phyloP scores from a whole-genome alignment of 345 rosid species.

The Camelina sativa region DNA sequence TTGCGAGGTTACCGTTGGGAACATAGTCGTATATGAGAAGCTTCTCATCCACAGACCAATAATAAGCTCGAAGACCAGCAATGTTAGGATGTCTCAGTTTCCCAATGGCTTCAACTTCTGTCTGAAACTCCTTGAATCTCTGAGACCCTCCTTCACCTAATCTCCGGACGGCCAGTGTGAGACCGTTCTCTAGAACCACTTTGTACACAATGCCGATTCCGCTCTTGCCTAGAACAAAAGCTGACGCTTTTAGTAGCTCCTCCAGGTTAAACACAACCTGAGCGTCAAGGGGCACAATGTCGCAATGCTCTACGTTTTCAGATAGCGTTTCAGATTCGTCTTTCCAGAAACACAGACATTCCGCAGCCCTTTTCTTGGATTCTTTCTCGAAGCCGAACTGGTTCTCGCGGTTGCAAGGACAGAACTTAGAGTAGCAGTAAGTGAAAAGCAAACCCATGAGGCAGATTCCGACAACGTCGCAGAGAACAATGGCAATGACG shows the following conservation, averaged over 20 bases:
- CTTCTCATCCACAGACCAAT: constrained; percentile 99
- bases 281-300: constrained; percentile 74
- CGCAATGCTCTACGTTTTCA: constrained; percentile 77
- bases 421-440: constrained; percentile 75
- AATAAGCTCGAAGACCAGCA: constrained; percentile 87
- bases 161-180: constrained; percentile 84
- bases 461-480: constrained; percentile 90
- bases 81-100: constrained; percentile 89
- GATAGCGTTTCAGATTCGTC: constrained; percentile 80
- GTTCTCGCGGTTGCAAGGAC: constrained; percentile 52
- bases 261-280: constrained; percentile 89
- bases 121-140: constrained; percentile 94
- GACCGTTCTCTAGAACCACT: constrained; percentile 92
- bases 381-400: constrained; percentile 61
- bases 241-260: constrained; percentile 94
- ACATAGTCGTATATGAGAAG: constrained; percentile 85
- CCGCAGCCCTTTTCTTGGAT: constrained; percentile 53
- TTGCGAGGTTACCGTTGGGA: constrained; percentile 80
- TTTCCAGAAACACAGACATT: constrained; percentile 78
- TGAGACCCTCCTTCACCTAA: constrained; percentile 98
- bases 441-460: constrained; percentile 83
- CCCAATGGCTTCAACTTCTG: constrained; percentile 94
- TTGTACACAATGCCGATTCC: constrained; percentile 96
- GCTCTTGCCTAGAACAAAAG: constrained; percentile 95
- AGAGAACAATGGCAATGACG: constrained; percentile 66